These are phyloP conservation scores for Geranium rotundifolium DNA, from an alignment of 345 rosid species.

Conservation along the genomic window DNA sequence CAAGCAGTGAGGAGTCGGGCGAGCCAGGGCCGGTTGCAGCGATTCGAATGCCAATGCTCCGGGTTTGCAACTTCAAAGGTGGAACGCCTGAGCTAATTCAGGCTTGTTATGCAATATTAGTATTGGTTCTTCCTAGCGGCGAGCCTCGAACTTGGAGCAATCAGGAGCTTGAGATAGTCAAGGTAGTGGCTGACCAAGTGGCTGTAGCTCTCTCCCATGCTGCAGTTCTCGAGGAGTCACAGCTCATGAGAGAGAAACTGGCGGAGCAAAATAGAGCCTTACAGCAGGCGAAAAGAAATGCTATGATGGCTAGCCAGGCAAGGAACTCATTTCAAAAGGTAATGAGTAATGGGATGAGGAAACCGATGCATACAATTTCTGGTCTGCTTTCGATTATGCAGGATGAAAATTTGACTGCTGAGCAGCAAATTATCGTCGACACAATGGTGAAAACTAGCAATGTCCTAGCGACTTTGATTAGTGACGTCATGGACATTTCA, in stretches of 20 bases:
- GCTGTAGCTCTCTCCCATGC: constrained; percentile 92
- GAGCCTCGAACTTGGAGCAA: constrained; percentile 55
- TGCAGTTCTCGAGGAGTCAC: constrained; percentile 85
- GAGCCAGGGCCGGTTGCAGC: constrained; percentile 74
- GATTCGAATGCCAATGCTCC: constrained; percentile 91
- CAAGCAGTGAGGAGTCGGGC: constrained; percentile 40
- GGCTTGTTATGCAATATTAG: constrained; percentile 69
- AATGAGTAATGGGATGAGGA: constrained; percentile 88
- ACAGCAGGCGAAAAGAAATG: constrained; percentile 53
- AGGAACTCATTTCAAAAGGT: constrained; percentile 65
- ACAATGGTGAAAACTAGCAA: constrained; percentile 69
- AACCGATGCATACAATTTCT: constrained; percentile 69
- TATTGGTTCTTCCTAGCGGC: constrained; percentile 61
- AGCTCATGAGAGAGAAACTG: constrained; percentile 70
- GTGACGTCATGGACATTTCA: constrained; percentile 68
- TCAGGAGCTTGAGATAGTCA: constrained; percentile 70
- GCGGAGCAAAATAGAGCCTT: constrained; percentile 77
- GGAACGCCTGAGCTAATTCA: constrained; percentile 66
- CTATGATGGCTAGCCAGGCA: constrained; percentile 77
- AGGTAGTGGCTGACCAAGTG: constrained; percentile 94
- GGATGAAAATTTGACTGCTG: constrained; percentile 39
- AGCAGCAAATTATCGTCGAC: constrained; percentile 54
- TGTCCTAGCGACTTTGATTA: constrained; percentile 56
- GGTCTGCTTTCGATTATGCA: constrained; percentile 73
- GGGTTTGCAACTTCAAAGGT: constrained; percentile 59